Evolutionary conservation across 140 eudicot genomes (phyloP).

Genomic region (Stevia rebaudiana): DNA sequence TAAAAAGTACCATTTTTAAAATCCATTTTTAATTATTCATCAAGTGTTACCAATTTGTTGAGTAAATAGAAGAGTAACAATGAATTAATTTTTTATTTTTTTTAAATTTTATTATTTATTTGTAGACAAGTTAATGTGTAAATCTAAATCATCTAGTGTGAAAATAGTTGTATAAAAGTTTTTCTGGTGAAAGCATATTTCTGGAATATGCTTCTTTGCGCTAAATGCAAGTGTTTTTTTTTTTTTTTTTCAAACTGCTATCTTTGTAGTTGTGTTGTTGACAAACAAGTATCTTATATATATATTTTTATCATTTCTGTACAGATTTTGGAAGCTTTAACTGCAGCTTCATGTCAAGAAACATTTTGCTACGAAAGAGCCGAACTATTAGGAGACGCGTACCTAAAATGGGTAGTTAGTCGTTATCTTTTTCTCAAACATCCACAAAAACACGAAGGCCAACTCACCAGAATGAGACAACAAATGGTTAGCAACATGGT

Average conservation of each 20-base stretch:
- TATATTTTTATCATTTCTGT: neutral
- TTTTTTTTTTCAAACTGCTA: neutral
- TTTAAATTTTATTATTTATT: neutral
- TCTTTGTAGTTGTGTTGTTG: neutral
- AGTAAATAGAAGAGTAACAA: neutral
- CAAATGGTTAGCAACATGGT: constrained; percentile 98
- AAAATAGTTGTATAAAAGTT: neutral
- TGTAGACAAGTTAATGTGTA: neutral
- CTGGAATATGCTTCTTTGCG: neutral
- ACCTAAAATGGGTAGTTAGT: constrained; percentile 98
- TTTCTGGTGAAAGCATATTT: neutral
- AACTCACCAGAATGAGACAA: constrained; percentile 95
- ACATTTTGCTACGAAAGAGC: constrained; percentile 99
- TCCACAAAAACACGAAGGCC: constrained; percentile 98
- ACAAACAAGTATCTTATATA: neutral
- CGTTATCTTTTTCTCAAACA: constrained; percentile 81
- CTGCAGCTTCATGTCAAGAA: constrained; percentile 99
- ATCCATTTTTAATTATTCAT: neutral
- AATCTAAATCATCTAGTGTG: neutral
- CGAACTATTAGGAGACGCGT: constrained; percentile 96
- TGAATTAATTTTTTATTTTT: neutral
- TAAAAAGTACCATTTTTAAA: neutral
- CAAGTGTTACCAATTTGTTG: neutral
- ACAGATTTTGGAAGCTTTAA: constrained; percentile 94
- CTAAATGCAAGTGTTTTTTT: neutral